A percentile compares a stretch with the other conserved stretches of the same genome.
Conservation (phyloP, 2,329 filamentous ascomycete genomes). For the Zopfia rhizophila region DNA sequence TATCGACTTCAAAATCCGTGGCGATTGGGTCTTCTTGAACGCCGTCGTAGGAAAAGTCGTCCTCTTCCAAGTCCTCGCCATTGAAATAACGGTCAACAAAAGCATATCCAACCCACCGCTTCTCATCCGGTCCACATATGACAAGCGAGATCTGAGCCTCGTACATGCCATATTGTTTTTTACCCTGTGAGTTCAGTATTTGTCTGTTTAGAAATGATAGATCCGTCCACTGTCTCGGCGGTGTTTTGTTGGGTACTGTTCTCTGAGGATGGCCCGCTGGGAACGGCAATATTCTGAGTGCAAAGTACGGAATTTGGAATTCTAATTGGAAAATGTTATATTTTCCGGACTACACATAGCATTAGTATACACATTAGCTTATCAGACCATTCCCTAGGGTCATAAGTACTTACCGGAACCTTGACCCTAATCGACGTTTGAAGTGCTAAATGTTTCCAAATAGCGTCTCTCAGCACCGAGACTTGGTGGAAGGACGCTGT, state of each 20-base stretch:
- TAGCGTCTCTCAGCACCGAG: slow-evolving; percentile 16
- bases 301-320: slow-evolving; percentile 17
- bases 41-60: slow-evolving; percentile 5
- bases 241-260: neutral
- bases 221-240: too few relatives aligned
- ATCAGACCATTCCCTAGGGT: too few relatives aligned
- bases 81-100: slow-evolving; percentile 13
- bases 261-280: too few relatives aligned
- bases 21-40: slow-evolving; percentile 12
- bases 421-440: slow-evolving; percentile 18
- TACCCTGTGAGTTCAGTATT: neutral
- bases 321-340: slow-evolving; percentile 13
- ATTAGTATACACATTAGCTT: neutral
- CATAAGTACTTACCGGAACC: slow-evolving; percentile 20
- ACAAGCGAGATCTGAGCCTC: slow-evolving; percentile 12
- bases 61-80: slow-evolving; percentile 1
- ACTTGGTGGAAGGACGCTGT: slow-evolving; percentile 19
- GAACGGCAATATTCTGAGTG: neutral
- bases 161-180: slow-evolving; percentile 4
- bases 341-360: too few relatives aligned
- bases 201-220: slow-evolving; percentile 7
- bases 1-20: neutral
- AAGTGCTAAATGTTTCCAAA: slow-evolving; percentile 23
- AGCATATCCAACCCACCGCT: slow-evolving; percentile 13
- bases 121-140: slow-evolving; percentile 12